These are phyloP conservation scores for Linum usitatissimum DNA, from an alignment of 345 rosid species.

Conservation along the genomic window DNA sequence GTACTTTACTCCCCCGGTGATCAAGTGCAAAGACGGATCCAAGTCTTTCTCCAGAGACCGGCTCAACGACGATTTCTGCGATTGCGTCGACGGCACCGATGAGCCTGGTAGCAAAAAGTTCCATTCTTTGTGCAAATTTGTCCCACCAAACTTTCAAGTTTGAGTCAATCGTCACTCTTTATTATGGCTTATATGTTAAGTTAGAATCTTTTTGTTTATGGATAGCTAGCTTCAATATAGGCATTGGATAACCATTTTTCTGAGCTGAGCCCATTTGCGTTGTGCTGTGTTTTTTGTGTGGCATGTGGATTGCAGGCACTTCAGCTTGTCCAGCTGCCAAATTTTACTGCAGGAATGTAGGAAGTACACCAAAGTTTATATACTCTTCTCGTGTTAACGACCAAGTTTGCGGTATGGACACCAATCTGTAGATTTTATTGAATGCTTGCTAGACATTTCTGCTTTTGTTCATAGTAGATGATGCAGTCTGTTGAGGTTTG, in stretches of 20 bases:
- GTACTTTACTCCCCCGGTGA: constrained; percentile 51
- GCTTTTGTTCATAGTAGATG: not conserved
- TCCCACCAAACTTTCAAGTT: not conserved
- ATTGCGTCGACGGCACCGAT: constrained; percentile 87
- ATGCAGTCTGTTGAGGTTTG: no score
- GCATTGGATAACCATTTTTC: not conserved
- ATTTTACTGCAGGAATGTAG: constrained; percentile 54
- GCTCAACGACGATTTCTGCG: constrained; percentile 87
- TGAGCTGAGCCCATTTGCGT: constrained; percentile 4
- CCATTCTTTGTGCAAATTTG: not conserved
- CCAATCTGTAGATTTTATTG: not conserved
- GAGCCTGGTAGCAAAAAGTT: constrained; percentile 57
- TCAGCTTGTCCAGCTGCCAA: constrained; percentile 57
- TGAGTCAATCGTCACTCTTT: not conserved
- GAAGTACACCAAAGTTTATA: constrained; percentile 45
- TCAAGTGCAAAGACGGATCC: constrained; percentile 82
- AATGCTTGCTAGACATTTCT: not conserved
- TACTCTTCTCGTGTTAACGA: constrained; percentile 54
- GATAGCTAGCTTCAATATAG: not conserved
- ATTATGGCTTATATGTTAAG: no score
- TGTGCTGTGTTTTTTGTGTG: constrained; percentile 8
- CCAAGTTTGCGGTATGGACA: constrained; percentile 41
- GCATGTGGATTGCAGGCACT: constrained; percentile 45
- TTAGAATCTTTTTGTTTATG: no score
- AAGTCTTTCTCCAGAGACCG: constrained; percentile 62